Percentiles rank a stretch among this genome's conserved stretches.
Conservation (phyloP, 257 asterid species). For the Nicotiana sylvestris region DNA sequence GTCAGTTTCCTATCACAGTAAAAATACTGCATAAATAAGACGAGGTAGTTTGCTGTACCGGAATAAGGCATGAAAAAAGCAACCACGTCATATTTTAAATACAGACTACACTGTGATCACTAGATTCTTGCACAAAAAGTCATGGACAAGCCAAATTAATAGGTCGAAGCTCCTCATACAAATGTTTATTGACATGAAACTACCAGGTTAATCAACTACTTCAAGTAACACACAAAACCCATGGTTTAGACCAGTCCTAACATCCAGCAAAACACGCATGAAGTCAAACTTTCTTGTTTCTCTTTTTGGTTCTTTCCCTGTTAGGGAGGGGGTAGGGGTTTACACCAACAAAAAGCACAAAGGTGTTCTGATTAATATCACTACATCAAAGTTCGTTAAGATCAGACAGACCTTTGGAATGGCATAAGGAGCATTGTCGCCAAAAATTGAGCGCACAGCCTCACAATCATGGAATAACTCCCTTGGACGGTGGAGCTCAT, state of each 20-base stretch:
- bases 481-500: conserved; percentile 58
- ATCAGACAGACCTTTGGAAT: conserved; percentile 65
- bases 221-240: neutral
- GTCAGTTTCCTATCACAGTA: neutral
- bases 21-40: neutral
- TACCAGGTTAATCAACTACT: neutral
- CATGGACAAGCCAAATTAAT: conserved; percentile 4
- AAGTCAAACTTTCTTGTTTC: neutral
- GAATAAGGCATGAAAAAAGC: neutral
- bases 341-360: neutral
- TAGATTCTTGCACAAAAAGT: neutral
- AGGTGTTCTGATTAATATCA: neutral
- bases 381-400: neutral
- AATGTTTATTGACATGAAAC: conserved; percentile 6
- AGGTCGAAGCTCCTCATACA: neutral
- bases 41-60: neutral
- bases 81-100: neutral
- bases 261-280: neutral
- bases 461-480: conserved; percentile 77
- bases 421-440: conserved; percentile 69
- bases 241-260: neutral
- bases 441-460: conserved; percentile 66
- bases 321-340: neutral
- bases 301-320: neutral
- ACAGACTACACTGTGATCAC: neutral